These are phyloP conservation scores for Stachybotrys chartarum DNA, from an alignment of 2,329 filamentous ascomycete species.

Conservation along the genomic window DNA sequence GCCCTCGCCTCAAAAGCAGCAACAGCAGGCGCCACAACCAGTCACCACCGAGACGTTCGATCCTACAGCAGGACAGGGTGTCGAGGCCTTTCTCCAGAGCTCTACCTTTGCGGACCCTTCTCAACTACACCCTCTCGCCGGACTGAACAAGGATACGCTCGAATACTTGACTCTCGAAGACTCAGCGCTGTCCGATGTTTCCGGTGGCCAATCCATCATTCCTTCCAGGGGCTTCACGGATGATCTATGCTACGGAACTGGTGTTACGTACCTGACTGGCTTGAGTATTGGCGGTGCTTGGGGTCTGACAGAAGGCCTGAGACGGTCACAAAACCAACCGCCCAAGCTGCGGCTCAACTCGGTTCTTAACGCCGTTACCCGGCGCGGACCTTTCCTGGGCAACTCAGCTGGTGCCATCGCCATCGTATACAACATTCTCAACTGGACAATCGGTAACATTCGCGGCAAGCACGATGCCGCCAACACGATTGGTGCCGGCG, in stretches of 20 bases:
- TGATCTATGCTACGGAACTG: conserved; percentile 95
- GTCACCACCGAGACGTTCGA: conserved; percentile 53
- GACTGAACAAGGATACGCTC: conserved; percentile 84
- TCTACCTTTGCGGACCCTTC: conserved; percentile 78
- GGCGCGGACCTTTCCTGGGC: conserved; percentile 87
- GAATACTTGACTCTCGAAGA: conserved; percentile 96
- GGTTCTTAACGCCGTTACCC: conserved; percentile 87
- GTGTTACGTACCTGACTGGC: conserved; percentile 86
- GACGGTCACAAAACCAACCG: conserved; percentile 66
- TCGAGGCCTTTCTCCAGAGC: conserved; percentile 76
- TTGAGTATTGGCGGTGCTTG: conserved; percentile 81
- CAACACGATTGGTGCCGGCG: conserved; percentile 83
- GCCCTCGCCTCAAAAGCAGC: conserved; percentile 33
- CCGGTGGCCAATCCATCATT: conserved; percentile 78
- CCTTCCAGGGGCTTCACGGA: conserved; percentile 97
- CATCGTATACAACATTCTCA: conserved; percentile 91
- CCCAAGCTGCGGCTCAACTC: conserved; percentile 92
- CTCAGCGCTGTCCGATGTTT: conserved; percentile 76
- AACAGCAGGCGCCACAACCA: conserved; percentile 20
- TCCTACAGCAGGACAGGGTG: conserved; percentile 67
- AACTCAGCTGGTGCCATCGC: conserved; percentile 95
- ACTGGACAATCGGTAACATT: conserved; percentile 72
- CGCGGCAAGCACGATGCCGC: conserved; percentile 82
- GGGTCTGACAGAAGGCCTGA: conserved; percentile 86
- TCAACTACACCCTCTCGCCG: conserved; percentile 85